Conservation (phyloP, 768 basidiomycete species). For the Vararia minispora region DNA sequence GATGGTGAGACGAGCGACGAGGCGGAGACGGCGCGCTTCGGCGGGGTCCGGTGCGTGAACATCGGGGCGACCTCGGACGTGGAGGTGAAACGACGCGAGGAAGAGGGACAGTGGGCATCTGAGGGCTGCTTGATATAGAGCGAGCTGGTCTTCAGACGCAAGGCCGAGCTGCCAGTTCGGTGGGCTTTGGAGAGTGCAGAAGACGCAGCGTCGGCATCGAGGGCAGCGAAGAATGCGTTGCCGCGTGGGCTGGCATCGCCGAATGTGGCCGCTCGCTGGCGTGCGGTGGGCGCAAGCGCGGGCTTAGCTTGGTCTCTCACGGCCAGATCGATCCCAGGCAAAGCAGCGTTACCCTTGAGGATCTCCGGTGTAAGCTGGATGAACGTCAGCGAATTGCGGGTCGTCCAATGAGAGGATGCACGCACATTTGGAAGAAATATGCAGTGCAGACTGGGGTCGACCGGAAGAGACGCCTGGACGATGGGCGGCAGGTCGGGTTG, state of each 20-base stretch:
- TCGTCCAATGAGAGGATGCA: background rate
- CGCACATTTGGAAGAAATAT: constrained; percentile 11
- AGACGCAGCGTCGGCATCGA: no score
- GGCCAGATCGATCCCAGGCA: no score
- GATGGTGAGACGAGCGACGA: constrained; percentile 4
- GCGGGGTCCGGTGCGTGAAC: constrained; percentile 5
- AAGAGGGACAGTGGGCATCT: no score
- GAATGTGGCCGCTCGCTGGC: no score
- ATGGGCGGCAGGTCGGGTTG: background rate
- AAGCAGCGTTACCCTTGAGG: no score
- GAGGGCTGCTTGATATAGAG: constrained; percentile 13
- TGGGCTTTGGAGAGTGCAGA: no score
- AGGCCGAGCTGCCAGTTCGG: constrained; percentile 12
- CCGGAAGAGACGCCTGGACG: background rate
- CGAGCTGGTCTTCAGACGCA: constrained; percentile 8
- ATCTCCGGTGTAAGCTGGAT: constrained; percentile 11
- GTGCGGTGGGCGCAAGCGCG: no score
- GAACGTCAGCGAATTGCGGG: background rate
- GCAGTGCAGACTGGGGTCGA: constrained; percentile 8
- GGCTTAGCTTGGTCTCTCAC: no score
- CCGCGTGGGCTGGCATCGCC: no score
- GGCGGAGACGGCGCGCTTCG: constrained; percentile 8
- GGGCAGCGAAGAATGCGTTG: no score
- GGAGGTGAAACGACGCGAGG: no score
- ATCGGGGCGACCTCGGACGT: no score